These are phyloP conservation scores for Metarhizium brunneum DNA, from an alignment of 2,329 filamentous ascomycete species.

Conservation along the genomic window DNA sequence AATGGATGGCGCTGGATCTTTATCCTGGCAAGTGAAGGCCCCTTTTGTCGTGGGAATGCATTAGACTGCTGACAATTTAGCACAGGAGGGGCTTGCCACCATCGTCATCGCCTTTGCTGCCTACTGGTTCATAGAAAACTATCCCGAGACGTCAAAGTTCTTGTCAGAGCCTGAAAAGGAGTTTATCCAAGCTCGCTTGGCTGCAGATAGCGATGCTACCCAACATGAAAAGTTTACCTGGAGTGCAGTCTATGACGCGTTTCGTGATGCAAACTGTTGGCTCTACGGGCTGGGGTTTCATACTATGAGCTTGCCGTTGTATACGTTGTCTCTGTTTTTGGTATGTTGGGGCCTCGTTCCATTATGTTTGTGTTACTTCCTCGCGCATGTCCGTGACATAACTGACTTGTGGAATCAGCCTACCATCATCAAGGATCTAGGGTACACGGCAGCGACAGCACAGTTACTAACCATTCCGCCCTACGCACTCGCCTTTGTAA, in stretches of 20 bases:
- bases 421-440: conserved; percentile 44
- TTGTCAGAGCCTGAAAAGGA: conserved; percentile 43
- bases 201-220: conserved; percentile 45
- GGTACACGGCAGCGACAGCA: conserved; percentile 42
- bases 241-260: conserved; percentile 52
- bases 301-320: conserved; percentile 57
- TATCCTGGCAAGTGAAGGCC: conserved; percentile 44
- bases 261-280: conserved; percentile 63
- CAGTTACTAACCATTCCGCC: conserved; percentile 55
- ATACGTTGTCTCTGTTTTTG: conserved; percentile 46
- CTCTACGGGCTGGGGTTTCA: conserved; percentile 65
- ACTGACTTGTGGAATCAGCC: conserved; percentile 16
- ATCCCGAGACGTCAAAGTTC: conserved; percentile 50
- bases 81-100: background rate
- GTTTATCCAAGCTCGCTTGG: conserved; percentile 53
- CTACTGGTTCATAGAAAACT: conserved; percentile 58
- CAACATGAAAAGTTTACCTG: conserved; percentile 59
- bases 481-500: conserved; percentile 52
- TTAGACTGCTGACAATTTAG: background rate
- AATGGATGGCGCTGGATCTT: conserved; percentile 53
- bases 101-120: conserved; percentile 19
- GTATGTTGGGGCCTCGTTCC: background rate
- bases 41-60: background rate
- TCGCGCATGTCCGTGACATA: conserved; percentile 19
- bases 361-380: background rate